Percentiles rank a stretch among this genome's conserved stretches.
Conservation (phyloP, 2,329 filamentous ascomycete species). For the Scedosporium dehoogii region DNA sequence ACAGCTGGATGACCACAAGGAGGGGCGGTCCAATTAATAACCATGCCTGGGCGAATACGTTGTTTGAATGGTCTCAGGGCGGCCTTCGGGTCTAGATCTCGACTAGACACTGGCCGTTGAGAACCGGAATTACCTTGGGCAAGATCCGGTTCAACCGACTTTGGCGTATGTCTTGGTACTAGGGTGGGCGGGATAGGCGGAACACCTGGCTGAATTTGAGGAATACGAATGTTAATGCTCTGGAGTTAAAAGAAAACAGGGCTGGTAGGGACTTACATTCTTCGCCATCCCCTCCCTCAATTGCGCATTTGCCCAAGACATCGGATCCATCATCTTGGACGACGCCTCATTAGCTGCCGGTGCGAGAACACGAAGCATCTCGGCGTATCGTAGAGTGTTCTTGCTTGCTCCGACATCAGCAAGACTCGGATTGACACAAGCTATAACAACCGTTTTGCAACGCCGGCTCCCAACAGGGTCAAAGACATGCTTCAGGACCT, state of each 20-base stretch:
- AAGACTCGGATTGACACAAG: slow-evolving; percentile 37
- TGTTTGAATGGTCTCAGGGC: slow-evolving; percentile 23
- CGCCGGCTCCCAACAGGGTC: slow-evolving; percentile 27
- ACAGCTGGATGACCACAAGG: slow-evolving; percentile 5
- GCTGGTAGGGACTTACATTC: not conserved
- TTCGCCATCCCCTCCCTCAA: not conserved
- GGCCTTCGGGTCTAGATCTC: slow-evolving; percentile 17
- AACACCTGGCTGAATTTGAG: not conserved
- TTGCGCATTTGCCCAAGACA: not conserved
- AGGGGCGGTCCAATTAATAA: slow-evolving; percentile 20
- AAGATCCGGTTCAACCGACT: not conserved
- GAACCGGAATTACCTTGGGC: not conserved
- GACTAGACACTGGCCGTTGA: slow-evolving; percentile 16
- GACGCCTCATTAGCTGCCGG: slow-evolving; percentile 16
- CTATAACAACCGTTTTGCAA: slow-evolving; percentile 34
- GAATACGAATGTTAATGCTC: not conserved
- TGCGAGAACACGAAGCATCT: slow-evolving; percentile 31
- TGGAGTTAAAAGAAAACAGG: not conserved
- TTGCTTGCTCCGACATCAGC: slow-evolving; percentile 31
- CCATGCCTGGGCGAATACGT: slow-evolving; percentile 31
- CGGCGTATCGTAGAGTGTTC: slow-evolving; percentile 39
- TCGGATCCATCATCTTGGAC: slow-evolving; percentile 19
- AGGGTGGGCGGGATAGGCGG: not conserved
- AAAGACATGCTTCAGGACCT: slow-evolving; percentile 38
- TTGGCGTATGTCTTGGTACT: too few species aligned